These are phyloP conservation scores for Fusarium sp. DNA, from an alignment of 2,329 filamentous ascomycete genomes.

Conservation along the genomic window DNA sequence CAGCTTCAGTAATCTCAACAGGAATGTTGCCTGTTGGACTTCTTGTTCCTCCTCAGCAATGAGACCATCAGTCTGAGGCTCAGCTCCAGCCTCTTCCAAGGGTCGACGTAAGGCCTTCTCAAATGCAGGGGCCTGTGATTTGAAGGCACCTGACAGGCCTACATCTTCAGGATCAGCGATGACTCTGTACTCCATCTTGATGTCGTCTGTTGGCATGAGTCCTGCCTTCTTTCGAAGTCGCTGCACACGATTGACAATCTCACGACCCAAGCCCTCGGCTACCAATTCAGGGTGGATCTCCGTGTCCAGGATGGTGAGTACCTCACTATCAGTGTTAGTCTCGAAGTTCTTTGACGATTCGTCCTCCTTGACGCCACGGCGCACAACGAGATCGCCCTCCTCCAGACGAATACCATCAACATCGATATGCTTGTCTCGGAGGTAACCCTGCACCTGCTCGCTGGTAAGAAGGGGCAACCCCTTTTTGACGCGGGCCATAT, in stretches of 20 bases:
- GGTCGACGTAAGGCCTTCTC: conserved; percentile 83
- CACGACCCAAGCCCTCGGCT: conserved; percentile 88
- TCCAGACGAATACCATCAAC: conserved; percentile 89
- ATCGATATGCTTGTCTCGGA: conserved; percentile 78
- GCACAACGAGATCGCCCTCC: conserved; percentile 83
- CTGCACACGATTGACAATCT: conserved; percentile 94
- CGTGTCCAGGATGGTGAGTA: conserved; percentile 90
- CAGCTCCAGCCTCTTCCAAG: conserved; percentile 65
- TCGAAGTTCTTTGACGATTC: conserved; percentile 80
- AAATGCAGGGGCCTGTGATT: conserved; percentile 75
- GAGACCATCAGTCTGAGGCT: conserved; percentile 55
- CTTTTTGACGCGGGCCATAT: conserved; percentile 91
- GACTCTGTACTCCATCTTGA: conserved; percentile 93
- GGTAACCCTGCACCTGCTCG: conserved; percentile 83
- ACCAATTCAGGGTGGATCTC: conserved; percentile 86
- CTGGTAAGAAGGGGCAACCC: conserved; percentile 83
- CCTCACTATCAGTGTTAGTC: conserved; percentile 88
- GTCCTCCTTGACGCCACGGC: conserved; percentile 81
- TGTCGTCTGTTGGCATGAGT: conserved; percentile 90
- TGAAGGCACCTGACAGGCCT: conserved; percentile 78
- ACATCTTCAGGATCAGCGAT: conserved; percentile 82
- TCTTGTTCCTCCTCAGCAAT: conserved; percentile 89
- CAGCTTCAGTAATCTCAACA: conserved; percentile 81
- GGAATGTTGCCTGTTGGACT: conserved; percentile 84
- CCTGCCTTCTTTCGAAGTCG: conserved; percentile 93